A percentile compares a stretch with the other conserved stretches of the same genome.
phyloP scores from a whole-genome alignment of 1,284 basidiomycete genomes.

The Melampsora americana region DNA sequence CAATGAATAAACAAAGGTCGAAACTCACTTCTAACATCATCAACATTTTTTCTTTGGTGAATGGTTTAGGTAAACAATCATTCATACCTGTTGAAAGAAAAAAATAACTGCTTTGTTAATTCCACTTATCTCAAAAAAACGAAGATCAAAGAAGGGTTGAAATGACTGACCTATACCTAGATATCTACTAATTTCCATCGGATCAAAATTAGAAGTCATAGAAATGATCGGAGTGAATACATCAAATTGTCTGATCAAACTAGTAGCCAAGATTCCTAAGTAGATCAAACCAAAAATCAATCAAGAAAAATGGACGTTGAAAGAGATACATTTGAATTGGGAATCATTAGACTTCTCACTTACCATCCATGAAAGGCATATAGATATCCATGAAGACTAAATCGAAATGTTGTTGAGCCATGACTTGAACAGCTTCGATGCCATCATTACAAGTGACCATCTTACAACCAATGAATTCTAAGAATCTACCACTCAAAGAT shows the following conservation, averaged over 20 bases:
- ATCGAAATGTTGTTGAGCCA: constrained; percentile 90
- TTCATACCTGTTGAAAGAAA: constrained; percentile 70
- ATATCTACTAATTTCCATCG: constrained; percentile 86
- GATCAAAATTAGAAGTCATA: constrained; percentile 91
- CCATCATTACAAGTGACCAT: constrained; percentile 92
- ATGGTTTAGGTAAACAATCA: constrained; percentile 94
- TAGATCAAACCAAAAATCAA: neutral
- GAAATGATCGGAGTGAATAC: constrained; percentile 91
- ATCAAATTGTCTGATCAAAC: constrained; percentile 88
- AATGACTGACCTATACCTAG: constrained; percentile 65
- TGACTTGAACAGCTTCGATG: constrained; percentile 87
- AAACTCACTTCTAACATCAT: constrained; percentile 67
- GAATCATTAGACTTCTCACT: constrained; percentile 18
- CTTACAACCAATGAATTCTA: constrained; percentile 91
- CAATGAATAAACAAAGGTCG: too few species aligned
- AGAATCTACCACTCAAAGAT: constrained; percentile 81
- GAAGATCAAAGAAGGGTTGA: neutral
- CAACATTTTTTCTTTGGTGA: constrained; percentile 83
- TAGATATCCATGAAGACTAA: constrained; percentile 92
- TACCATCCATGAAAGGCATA: constrained; percentile 85
- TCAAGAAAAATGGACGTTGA: neutral
- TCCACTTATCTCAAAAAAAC: neutral
- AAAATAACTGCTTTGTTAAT: neutral
- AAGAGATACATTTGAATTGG: neutral
- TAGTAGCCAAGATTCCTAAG: constrained; percentile 72